Conservation (phyloP, 768 basidiomycete genomes). For the Boletus bicolor region DNA sequence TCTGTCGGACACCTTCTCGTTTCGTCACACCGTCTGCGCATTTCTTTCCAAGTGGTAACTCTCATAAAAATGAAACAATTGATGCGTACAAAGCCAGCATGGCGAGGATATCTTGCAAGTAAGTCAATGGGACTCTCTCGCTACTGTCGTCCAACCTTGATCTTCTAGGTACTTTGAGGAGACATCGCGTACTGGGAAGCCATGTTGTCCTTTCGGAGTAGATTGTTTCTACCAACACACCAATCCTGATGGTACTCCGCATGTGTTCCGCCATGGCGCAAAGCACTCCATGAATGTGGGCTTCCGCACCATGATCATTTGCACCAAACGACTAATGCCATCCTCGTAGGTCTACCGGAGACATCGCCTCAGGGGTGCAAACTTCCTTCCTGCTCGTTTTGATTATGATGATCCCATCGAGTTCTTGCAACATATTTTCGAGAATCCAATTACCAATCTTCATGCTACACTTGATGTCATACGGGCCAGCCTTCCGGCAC, state of each 20-base stretch:
- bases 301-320: conserved; percentile 31
- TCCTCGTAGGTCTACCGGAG: conserved; percentile 25
- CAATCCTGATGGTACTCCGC: conserved; percentile 61
- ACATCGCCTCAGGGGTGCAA: conserved; percentile 19
- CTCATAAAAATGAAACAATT: conserved; percentile 49
- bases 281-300: conserved; percentile 53
- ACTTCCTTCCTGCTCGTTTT: conserved; percentile 26
- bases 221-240: conserved; percentile 81
- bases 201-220: conserved; percentile 72
- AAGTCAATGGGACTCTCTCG: conserved; percentile 18
- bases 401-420: conserved; percentile 34
- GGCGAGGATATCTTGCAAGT: conserved; percentile 68
- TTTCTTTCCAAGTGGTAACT: conserved; percentile 54
- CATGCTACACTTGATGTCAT: conserved; percentile 39
- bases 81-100: conserved; percentile 71
- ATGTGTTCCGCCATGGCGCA: conserved; percentile 53
- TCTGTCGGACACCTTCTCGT: conserved; percentile 64
- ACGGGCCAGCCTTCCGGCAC: conserved; percentile 30
- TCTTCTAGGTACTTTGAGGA: conserved; percentile 56
- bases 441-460: conserved; percentile 43
- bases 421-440: conserved; percentile 49
- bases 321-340: conserved; percentile 9
- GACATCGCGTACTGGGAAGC: conserved; percentile 42
- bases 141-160: neutral
- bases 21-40: conserved; percentile 74